phyloP scores from a whole-genome alignment of 768 basidiomycete species.

The Russula dissimulans region DNA sequence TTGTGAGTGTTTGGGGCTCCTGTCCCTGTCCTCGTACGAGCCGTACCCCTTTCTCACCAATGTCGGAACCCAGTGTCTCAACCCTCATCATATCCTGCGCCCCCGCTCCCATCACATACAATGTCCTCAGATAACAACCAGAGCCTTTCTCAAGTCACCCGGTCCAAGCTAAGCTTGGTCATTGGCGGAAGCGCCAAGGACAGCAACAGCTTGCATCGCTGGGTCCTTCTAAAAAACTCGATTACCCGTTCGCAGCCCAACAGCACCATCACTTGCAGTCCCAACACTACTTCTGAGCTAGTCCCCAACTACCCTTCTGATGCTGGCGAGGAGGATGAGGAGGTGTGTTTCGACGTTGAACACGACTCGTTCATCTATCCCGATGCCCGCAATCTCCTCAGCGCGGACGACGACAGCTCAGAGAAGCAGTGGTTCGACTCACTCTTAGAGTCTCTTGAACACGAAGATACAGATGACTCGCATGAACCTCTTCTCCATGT shows the following conservation, averaged over 20 bases:
- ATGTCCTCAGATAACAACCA: slow-evolving; percentile 40
- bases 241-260: slow-evolving; percentile 46
- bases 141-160: slow-evolving; percentile 50
- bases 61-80: neutral
- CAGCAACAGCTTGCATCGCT: slow-evolving; percentile 70
- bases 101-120: slow-evolving; percentile 22
- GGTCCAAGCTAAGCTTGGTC: slow-evolving; percentile 50
- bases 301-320: slow-evolving; percentile 29
- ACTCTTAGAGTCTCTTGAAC: slow-evolving; percentile 61
- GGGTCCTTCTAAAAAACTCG: slow-evolving; percentile 85
- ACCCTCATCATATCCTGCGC: neutral
- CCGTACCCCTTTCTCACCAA: neutral
- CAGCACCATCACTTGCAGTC: slow-evolving; percentile 26
- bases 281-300: slow-evolving; percentile 24
- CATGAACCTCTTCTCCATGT: slow-evolving; percentile 38
- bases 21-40: no score
- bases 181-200: slow-evolving; percentile 46
- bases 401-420: slow-evolving; percentile 36
- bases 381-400: slow-evolving; percentile 52
- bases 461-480: slow-evolving; percentile 53
- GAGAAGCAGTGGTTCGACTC: slow-evolving; percentile 82
- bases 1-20: neutral
- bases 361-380: slow-evolving; percentile 74
- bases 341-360: slow-evolving; percentile 39
- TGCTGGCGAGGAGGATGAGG: slow-evolving; percentile 38